Percentiles rank a stretch among this genome's conserved stretches.
These are phyloP conservation scores for Ceratocystis harringtonii DNA, from an alignment of 2,329 filamentous ascomycete genomes.

Conservation along the genomic window DNA sequence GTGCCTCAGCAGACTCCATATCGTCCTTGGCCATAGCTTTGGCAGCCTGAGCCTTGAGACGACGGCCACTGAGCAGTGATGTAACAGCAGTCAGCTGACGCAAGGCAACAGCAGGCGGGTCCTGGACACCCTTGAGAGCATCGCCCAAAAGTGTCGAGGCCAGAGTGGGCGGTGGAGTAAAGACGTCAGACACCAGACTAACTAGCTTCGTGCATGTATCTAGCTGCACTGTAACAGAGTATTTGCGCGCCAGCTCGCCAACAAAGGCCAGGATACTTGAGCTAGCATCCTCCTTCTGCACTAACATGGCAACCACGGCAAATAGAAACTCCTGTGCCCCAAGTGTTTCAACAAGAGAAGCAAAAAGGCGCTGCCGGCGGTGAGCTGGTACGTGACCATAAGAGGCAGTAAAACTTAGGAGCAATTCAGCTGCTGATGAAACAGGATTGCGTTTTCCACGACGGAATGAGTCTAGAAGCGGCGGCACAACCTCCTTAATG, in stretches of 20 bases:
- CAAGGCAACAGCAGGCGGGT: constrained; percentile 36
- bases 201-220: constrained; percentile 64
- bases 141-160: constrained; percentile 55
- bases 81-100: constrained; percentile 43
- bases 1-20: constrained; percentile 50
- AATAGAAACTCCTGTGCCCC: constrained; percentile 78
- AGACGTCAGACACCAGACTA: constrained; percentile 57
- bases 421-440: constrained; percentile 68
- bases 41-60: constrained; percentile 39
- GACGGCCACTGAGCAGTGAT: constrained; percentile 41
- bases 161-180: constrained; percentile 58
- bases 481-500: constrained; percentile 84
- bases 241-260: constrained; percentile 55
- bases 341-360: constrained; percentile 69
- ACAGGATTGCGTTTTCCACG: constrained; percentile 65
- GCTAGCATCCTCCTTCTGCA: constrained; percentile 60
- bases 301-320: constrained; percentile 73
- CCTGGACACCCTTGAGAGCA: constrained; percentile 20
- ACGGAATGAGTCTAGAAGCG: constrained; percentile 70
- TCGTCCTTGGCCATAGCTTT: constrained; percentile 45
- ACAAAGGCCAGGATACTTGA: constrained; percentile 62
- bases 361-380: constrained; percentile 66
- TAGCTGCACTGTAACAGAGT: constrained; percentile 61
- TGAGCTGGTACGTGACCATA: constrained; percentile 92
- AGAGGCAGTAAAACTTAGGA: constrained; percentile 91